Evolutionary conservation across 1,284 basidiomycete species (phyloP).

Genomic region (Peniophora sp.): DNA sequence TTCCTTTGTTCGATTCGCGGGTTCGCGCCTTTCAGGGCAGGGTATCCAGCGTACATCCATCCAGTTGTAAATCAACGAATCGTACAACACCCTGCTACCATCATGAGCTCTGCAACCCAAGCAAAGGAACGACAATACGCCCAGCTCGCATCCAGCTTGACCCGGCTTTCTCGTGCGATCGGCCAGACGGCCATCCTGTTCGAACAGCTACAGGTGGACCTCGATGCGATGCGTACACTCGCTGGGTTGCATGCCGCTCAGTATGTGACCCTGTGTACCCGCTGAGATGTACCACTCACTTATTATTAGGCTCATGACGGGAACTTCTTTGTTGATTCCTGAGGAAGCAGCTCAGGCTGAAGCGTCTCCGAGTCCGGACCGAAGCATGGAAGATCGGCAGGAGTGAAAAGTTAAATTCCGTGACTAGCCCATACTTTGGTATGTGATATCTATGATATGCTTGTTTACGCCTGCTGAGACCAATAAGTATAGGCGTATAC

Average conservation of each 20-base stretch:
- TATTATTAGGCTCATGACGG: not conserved
- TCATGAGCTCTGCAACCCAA: constrained; percentile 38
- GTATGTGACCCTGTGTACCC: constrained; percentile 29
- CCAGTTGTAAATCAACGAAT: no score
- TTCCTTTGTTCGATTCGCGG: no score
- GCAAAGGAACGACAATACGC: constrained; percentile 67
- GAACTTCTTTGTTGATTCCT: not conserved
- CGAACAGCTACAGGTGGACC: constrained; percentile 60
- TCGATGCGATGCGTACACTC: constrained; percentile 65
- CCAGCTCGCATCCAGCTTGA: constrained; percentile 55
- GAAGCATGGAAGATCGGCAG: no score
- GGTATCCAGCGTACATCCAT: no score
- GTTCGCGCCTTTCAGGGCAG: no score
- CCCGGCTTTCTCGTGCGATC: constrained; percentile 52
- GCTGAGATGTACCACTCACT: not conserved
- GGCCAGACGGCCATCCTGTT: constrained; percentile 63
- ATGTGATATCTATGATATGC: no score
- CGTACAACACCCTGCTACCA: no score
- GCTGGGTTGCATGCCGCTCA: constrained; percentile 67
- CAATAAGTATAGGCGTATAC: no score
- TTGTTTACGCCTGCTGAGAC: no score
- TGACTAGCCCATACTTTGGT: no score
- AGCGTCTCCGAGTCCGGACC: no score
- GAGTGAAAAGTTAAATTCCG: no score
- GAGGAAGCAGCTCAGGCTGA: not conserved